Evolutionary conservation across 495 filamentous ascomycete species (phyloP).

Genomic region (Rostrohypoxylon terebratum): DNA sequence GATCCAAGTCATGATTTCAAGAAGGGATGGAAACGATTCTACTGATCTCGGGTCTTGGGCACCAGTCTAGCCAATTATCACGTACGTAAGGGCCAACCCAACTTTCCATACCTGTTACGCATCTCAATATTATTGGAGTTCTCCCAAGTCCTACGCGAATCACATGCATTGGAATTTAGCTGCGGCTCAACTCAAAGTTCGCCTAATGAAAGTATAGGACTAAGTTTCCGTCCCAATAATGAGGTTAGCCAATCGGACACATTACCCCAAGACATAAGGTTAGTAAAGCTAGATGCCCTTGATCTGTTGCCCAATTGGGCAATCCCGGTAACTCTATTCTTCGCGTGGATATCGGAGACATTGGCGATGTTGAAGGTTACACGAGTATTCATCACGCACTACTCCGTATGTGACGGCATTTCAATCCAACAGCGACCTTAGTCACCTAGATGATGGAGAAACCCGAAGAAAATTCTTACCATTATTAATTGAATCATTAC

Average conservation of each 20-base stretch:
- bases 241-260: slow-evolving; percentile 17
- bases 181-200: slow-evolving; percentile 20
- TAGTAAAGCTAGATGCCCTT: background rate
- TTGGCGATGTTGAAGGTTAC: background rate
- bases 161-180: slow-evolving; percentile 8
- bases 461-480: background rate
- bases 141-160: background rate
- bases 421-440: background rate
- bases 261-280: background rate
- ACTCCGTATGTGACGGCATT: background rate
- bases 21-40: background rate
- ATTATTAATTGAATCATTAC: background rate
- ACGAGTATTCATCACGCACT: background rate
- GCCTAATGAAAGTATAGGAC: background rate
- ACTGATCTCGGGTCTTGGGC: too few species aligned
- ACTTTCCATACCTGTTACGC: too few species aligned
- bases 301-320: slow-evolving; percentile 1
- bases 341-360: background rate
- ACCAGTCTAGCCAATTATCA: too few species aligned
- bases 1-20: background rate
- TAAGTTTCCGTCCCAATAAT: slow-evolving; percentile 4
- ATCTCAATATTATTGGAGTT: background rate
- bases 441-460: too few species aligned
- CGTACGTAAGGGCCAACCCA: too few species aligned
- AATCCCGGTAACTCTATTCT: background rate